Conservation (phyloP, 1,139 yeast genomes). For the Eremothecium gossypii region DNA sequence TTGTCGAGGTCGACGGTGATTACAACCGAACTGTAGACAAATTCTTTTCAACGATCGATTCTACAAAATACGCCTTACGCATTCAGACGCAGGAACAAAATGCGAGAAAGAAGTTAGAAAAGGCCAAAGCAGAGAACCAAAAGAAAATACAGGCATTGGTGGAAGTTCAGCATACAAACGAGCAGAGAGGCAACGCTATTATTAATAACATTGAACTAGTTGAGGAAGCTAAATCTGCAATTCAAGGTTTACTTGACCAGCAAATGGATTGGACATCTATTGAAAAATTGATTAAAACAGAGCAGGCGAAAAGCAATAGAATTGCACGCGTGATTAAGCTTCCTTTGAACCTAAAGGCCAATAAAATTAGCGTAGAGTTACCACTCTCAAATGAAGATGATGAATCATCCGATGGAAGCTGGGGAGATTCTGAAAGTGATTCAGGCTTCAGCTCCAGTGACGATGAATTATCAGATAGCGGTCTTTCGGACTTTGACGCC, state of each 20-base stretch:
- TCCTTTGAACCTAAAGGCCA: conserved; percentile 65
- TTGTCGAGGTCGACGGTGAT: conserved; percentile 39
- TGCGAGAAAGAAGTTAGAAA: conserved; percentile 64
- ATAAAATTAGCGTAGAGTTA: conserved; percentile 53
- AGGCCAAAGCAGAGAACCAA: conserved; percentile 66
- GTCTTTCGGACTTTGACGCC: conserved; percentile 10
- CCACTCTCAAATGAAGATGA: conserved; percentile 36
- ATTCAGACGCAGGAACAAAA: conserved; percentile 68
- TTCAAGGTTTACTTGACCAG: conserved; percentile 59
- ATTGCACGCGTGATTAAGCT: conserved; percentile 54
- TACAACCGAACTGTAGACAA: conserved; percentile 76
- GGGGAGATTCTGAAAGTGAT: conserved; percentile 29
- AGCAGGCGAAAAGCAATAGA: conserved; percentile 55
- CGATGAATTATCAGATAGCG: conserved; percentile 9
- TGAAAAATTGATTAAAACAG: conserved; percentile 62
- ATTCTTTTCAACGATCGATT: conserved; percentile 78
- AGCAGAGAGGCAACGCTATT: conserved; percentile 63
- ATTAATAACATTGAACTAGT: conserved; percentile 62
- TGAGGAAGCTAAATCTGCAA: conserved; percentile 61
- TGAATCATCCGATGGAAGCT: conserved; percentile 23
- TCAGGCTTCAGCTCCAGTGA: conserved; percentile 23
- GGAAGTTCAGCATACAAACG: conserved; percentile 56
- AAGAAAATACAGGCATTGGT: conserved; percentile 61
- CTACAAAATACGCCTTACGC: conserved; percentile 62
- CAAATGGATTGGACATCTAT: conserved; percentile 95